A percentile compares a stretch with the other conserved stretches of the same genome.
Evolutionary conservation across 2,329 filamentous ascomycete genomes (phyloP).

Genomic region (Cordyceps fumosorosea): DNA sequence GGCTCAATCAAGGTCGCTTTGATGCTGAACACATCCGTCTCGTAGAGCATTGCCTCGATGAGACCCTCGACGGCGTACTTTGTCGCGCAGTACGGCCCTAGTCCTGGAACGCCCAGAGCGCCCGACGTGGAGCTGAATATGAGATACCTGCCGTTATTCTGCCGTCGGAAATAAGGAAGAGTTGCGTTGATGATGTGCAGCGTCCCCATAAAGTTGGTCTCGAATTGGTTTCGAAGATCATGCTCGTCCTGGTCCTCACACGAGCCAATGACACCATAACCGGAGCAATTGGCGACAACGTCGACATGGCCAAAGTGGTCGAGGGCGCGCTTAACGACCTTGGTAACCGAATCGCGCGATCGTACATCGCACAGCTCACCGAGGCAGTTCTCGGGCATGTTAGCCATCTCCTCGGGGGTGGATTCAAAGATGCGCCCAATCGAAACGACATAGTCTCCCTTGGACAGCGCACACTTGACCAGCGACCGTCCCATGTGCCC

Average conservation of each 20-base stretch:
- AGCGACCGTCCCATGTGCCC: conserved; percentile 93
- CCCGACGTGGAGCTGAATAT: conserved; percentile 93
- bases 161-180: conserved; percentile 77
- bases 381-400: conserved; percentile 65
- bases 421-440: conserved; percentile 81
- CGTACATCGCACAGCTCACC: conserved; percentile 87
- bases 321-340: conserved; percentile 64
- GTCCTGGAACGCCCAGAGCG: conserved; percentile 83
- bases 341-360: conserved; percentile 67
- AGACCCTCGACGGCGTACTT: conserved; percentile 96
- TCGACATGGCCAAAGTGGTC: conserved; percentile 75
- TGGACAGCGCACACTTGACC: conserved; percentile 71
- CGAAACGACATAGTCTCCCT: conserved; percentile 77
- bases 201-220: conserved; percentile 95
- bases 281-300: conserved; percentile 87
- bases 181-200: conserved; percentile 87
- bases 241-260: conserved; percentile 96
- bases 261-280: conserved; percentile 89
- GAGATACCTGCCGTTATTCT: conserved; percentile 72
- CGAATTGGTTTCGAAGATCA: conserved; percentile 91
- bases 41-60: conserved; percentile 94
- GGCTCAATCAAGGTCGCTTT: conserved; percentile 92
- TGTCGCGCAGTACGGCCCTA: conserved; percentile 92
- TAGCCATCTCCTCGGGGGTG: conserved; percentile 62
- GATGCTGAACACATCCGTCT: conserved; percentile 84